These are phyloP conservation scores for Cercospora citrullina DNA, from an alignment of 2,329 filamentous ascomycete genomes.

Conservation along the genomic window DNA sequence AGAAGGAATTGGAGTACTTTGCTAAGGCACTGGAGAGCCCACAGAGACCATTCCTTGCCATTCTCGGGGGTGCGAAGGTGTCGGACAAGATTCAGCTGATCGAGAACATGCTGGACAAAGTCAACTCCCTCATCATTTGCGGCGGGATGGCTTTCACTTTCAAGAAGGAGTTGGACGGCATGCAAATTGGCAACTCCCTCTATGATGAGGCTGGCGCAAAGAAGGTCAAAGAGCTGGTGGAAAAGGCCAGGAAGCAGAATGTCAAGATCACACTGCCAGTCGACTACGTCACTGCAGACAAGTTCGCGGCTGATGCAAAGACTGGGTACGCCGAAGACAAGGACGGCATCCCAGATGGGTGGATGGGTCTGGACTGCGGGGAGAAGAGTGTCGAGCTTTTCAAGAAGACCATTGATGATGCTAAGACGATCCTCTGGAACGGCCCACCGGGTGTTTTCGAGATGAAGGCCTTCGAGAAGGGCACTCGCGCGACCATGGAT, in stretches of 20 bases:
- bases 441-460: conserved; percentile 97
- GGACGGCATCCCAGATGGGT: conserved; percentile 90
- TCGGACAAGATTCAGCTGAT: conserved; percentile 99
- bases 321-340: conserved; percentile 79
- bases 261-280: conserved; percentile 93
- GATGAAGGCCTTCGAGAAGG: conserved; percentile 88
- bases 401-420: conserved; percentile 80
- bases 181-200: conserved; percentile 85
- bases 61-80: conserved; percentile 96
- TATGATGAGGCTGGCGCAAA: conserved; percentile 94
- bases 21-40: conserved; percentile 92
- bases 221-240: conserved; percentile 81
- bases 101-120: conserved; percentile 97
- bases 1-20: conserved; percentile 99
- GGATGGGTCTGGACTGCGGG: conserved; percentile 96
- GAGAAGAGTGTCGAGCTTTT: conserved; percentile 84
- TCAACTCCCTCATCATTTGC: conserved; percentile 94
- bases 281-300: conserved; percentile 95
- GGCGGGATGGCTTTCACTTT: conserved; percentile 99
- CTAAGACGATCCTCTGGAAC: conserved; percentile 99
- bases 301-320: conserved; percentile 83
- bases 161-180: conserved; percentile 94
- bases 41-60: conserved; percentile 94
- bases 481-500: conserved; percentile 89
- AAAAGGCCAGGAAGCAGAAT: conserved; percentile 95